Conservation (phyloP, 164 flowering plant species). For the Taxillus chinensis region DNA sequence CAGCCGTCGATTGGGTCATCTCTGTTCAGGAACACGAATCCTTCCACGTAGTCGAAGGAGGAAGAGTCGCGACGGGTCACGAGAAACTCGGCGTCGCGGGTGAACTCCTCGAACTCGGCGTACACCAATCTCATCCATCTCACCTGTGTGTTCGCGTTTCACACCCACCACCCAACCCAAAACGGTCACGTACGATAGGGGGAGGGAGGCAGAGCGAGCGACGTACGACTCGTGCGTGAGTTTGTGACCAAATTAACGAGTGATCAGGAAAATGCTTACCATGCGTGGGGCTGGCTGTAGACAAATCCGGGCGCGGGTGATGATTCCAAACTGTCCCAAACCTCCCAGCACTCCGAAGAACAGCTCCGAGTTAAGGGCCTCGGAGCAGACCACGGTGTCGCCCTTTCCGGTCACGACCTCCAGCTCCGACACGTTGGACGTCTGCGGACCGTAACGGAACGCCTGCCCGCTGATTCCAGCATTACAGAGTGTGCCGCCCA, state of each 20-base stretch:
- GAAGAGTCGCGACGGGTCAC: constrained; percentile 31
- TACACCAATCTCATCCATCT: constrained; percentile 84
- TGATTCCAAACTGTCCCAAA: constrained; percentile 84
- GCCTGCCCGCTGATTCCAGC: constrained; percentile 93
- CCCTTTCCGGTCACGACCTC: constrained; percentile 86
- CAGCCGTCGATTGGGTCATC: constrained; percentile 68
- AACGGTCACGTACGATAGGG: too few species aligned
- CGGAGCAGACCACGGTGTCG: constrained; percentile 43
- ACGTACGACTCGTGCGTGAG: too few species aligned
- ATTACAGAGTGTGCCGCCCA: constrained; percentile 85
- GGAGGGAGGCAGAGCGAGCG: too few species aligned
- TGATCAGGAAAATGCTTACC: constrained; percentile 27
- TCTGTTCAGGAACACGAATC: constrained; percentile 67
- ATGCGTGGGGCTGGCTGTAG: constrained; percentile 62
- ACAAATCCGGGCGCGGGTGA: constrained; percentile 61
- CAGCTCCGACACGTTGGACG: constrained; percentile 64
- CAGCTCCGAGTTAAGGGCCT: constrained; percentile 38
- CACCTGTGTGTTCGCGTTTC: constrained; percentile 33
- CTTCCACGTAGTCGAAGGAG: constrained; percentile 81
- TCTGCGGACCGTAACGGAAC: constrained; percentile 77
- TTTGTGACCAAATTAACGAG: too few species aligned
- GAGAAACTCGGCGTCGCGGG: constrained; percentile 66
- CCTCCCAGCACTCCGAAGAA: constrained; percentile 72
- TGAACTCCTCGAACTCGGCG: constrained; percentile 49
- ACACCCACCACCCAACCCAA: background rate